phyloP scores from a whole-genome alignment of 805 yeast species.

The Cyberlindnera misumaiensis region DNA sequence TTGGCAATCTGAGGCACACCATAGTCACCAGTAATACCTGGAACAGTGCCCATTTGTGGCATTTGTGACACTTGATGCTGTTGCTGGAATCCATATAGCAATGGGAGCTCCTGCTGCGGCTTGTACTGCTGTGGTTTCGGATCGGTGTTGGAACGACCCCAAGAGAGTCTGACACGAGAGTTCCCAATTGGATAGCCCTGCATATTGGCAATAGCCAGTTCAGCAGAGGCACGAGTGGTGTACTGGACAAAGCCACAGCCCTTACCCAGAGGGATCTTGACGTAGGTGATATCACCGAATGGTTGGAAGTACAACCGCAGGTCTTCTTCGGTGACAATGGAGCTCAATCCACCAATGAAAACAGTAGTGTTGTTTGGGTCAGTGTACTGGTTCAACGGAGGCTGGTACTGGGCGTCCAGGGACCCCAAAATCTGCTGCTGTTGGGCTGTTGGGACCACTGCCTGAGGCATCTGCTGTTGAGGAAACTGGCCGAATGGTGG shows the following conservation, averaged over 20 bases:
- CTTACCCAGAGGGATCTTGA: slow-evolving; percentile 64
- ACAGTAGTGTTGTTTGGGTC: slow-evolving; percentile 81
- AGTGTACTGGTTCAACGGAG: slow-evolving; percentile 56
- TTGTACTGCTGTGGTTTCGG: slow-evolving; percentile 18
- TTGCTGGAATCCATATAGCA: slow-evolving; percentile 18
- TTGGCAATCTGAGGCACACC: slow-evolving; percentile 13
- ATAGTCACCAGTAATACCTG: slow-evolving; percentile 12
- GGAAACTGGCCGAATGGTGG: slow-evolving; percentile 8
- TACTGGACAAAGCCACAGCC: slow-evolving; percentile 89
- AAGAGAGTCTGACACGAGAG: slow-evolving; percentile 72
- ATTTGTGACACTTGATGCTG: slow-evolving; percentile 5
- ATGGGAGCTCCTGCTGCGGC: slow-evolving; percentile 20
- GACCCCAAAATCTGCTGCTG: slow-evolving; percentile 15
- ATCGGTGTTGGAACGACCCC: slow-evolving; percentile 62
- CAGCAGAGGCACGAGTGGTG: slow-evolving; percentile 73
- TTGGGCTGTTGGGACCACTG: slow-evolving; percentile 17
- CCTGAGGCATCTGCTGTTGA: slow-evolving; percentile 8
- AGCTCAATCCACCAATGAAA: slow-evolving; percentile 58
- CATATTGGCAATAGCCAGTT: slow-evolving; percentile 77
- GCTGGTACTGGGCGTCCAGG: slow-evolving; percentile 38
- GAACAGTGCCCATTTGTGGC: slow-evolving; percentile 4
- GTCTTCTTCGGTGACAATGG: slow-evolving; percentile 53
- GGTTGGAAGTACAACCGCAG: slow-evolving; percentile 51
- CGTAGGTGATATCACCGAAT: slow-evolving; percentile 72
- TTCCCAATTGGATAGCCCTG: slow-evolving; percentile 88